Base-by-base conservation (phyloP, 345 rosid species). In the Zanthoxylum bungeanum region DNA sequence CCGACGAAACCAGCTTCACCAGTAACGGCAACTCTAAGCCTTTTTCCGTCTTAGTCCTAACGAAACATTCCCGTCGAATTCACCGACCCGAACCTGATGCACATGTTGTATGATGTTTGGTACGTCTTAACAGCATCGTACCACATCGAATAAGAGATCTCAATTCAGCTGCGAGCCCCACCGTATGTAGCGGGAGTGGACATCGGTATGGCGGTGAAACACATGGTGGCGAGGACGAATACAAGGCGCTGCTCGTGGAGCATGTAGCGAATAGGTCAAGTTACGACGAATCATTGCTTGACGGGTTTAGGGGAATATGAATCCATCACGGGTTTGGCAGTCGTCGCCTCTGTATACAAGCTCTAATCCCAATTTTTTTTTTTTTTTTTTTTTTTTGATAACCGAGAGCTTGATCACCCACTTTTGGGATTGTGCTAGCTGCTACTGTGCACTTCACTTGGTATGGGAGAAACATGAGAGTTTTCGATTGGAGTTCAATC, bases 1-100 rank as follows among this genome's bases (percentile, higher is more conserved):
- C 98, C 98, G 0, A 94, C 98, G 81, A 94, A 94, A 25, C 98
- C 98, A 19, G 98, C 98, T 2, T 98, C 98, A 10, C 98, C 98
- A 4, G 98, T 94, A 2, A 94, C 98, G 7, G 92, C 95, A 63
- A 94, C 86, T 73, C 98, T 74, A 7, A 88, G 76, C 17, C 88
- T n/a, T 96, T 70, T 93, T 91, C 31, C 95, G 79, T 73, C 90
- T 91, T 39, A 93, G 74, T 1, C 97, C 98, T 52, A 93, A 76
- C n/a, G 98, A 97, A 27, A 93, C 82, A 86, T 93, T 93, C 1
- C 97, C 98, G 8, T 78, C 52, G 84, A 79, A 22, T 71, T 75
- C 21, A 70, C 81, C 24, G 82, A 78, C 75, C 79, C 80, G 67
- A 78, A 44, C 62, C 78, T 80, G 12, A 64, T 55, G 34, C 77